Evolutionary conservation across 23 red algal species (phyloP), one percentile per base, ranked within the genome.

Genomic region (Gracilaria vermiculophylla): DNA sequence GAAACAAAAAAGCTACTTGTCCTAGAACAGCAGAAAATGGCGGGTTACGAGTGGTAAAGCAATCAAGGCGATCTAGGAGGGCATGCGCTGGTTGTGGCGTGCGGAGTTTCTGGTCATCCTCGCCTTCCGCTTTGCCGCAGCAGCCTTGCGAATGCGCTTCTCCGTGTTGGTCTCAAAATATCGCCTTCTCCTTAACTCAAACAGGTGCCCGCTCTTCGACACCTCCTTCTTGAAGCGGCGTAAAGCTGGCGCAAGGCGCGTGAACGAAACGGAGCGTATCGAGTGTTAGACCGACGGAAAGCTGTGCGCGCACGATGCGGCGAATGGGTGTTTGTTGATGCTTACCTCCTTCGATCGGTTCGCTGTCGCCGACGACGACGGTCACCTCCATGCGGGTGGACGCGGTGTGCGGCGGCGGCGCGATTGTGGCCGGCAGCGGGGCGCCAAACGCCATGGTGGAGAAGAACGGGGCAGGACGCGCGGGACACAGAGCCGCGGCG

Each of bases 101-200:
- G 58, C 28, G 17, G 67, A 45, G 17, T 73, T 73, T 48, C 64
- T 70, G 33, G 67, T 37, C 37, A 95, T 57, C 47, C 57, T 75
- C 0, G 94, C 94, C 50, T 95, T 95, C 10, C 94, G 85, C 48
- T 37, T 69, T 10, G 94, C 60, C 33, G 80, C 76, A 50, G 80
- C 87, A 36, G 77, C 62, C 50, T 95, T 95, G 62, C 95, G 89
- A 87, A 91, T 79, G 21, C 90, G 90, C 85, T 91, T 94, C 44
- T 94, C 95, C 40, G 91, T 94, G 32, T 84, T 98, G 71, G 90
- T 94, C 57, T 98, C 95, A 70, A 98, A 98, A 52, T 93, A 94
- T 62, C 91, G 90, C 48, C 95, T 83, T 48, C 95, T 83, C 51
- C 91, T 75, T 5, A 94, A 50, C 73, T 98, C 95, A 34, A 86